Conservation (phyloP, 306 rosid species). For the Citrullus mucosospermus region DNA sequence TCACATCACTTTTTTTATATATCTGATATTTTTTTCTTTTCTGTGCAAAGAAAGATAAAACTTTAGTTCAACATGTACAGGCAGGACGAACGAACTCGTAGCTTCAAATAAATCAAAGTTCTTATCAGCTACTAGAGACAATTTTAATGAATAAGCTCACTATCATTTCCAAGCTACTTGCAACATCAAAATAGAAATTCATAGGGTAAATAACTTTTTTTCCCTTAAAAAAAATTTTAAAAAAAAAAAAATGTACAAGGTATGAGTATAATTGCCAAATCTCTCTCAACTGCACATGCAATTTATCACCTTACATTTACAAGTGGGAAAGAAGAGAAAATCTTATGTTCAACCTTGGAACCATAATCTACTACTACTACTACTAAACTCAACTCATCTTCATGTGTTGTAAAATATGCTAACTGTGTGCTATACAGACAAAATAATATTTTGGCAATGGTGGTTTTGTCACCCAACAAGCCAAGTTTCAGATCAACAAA, state of each 20-base stretch:
- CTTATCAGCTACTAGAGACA: too few relatives aligned
- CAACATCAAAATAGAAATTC: background rate
- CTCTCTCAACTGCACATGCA: constrained; percentile 1
- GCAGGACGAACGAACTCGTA: background rate
- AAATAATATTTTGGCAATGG: constrained; percentile 3
- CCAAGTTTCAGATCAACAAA: background rate
- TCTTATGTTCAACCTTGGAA: background rate
- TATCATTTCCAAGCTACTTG: background rate
- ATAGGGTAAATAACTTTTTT: background rate
- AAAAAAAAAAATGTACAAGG: background rate
- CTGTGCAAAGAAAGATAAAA: too few relatives aligned
- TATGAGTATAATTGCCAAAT: background rate
- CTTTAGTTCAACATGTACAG: too few relatives aligned
- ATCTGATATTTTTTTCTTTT: too few relatives aligned
- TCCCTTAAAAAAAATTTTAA: background rate
- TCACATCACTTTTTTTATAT: too few relatives aligned
- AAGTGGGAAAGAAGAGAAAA: background rate
- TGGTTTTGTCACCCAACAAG: background rate
- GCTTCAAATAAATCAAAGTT: background rate
- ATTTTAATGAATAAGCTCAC: too few relatives aligned
- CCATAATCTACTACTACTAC: background rate
- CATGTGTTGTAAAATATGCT: background rate
- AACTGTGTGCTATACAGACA: background rate
- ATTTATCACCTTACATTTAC: background rate
- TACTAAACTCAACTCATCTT: background rate